Evolutionary conservation across 1,284 basidiomycete species (phyloP).

Genomic region (Boletus putidus): DNA sequence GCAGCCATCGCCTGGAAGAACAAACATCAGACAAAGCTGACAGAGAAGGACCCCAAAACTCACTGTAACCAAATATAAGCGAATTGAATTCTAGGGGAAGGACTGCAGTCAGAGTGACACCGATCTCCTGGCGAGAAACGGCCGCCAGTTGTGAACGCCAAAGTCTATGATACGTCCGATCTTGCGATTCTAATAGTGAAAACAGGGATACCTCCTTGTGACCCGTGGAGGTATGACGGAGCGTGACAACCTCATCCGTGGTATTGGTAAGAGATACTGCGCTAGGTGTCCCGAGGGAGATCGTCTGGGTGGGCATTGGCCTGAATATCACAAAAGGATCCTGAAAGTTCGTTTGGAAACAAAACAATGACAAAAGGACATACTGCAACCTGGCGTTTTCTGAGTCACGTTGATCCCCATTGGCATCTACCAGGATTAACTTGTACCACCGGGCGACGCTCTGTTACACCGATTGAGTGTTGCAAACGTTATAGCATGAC

Average conservation of each 20-base stretch:
- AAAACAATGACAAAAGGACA: conserved; percentile 6
- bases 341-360: conserved; percentile 12
- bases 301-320: conserved; percentile 4
- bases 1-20: conserved; percentile 56
- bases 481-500: neutral
- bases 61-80: conserved; percentile 64
- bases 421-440: conserved; percentile 17
- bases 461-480: conserved; percentile 21
- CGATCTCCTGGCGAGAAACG: conserved; percentile 4
- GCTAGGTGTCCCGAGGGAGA: conserved; percentile 11
- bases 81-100: conserved; percentile 58
- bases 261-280: conserved; percentile 12
- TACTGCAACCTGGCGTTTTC: conserved; percentile 26
- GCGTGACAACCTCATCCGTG: conserved; percentile 20
- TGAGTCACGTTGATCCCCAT: conserved; percentile 13
- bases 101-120: conserved; percentile 42
- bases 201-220: conserved; percentile 27
- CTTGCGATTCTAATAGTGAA: conserved; percentile 13
- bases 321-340: conserved; percentile 15
- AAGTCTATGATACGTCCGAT: conserved; percentile 14
- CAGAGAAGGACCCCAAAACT: conserved; percentile 24
- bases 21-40: neutral
- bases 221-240: conserved; percentile 24
- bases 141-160: conserved; percentile 22
- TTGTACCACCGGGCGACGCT: conserved; percentile 27